Percentiles rank a stretch among this genome's conserved stretches.
phyloP scores from a whole-genome alignment of 176 grass and related monocot species.

The Carex myosuroides region DNA sequence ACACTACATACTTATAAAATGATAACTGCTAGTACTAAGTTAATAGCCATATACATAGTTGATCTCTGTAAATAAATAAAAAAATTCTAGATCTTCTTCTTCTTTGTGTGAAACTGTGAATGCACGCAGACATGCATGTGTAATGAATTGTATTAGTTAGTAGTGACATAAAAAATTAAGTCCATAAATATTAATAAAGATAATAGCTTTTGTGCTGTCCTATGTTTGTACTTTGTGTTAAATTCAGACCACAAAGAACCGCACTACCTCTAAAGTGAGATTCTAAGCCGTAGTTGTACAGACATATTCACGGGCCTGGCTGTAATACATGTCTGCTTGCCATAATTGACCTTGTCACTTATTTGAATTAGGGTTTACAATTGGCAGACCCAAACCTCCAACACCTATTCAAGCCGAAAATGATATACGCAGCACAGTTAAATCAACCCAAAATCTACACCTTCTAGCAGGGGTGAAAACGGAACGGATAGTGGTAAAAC shows the following conservation, averaged over 20 bases:
- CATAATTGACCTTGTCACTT: constrained; percentile 10
- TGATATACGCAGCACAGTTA: neutral
- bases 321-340: constrained; percentile 6
- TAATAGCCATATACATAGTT: no score
- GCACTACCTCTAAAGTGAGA: neutral
- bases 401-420: neutral
- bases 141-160: neutral
- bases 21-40: no score
- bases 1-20: no score
- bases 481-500: no score
- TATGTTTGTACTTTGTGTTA: neutral
- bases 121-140: neutral
- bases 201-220: neutral
- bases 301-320: constrained; percentile 5
- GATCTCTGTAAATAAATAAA: no score
- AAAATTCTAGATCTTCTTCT: no score
- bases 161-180: neutral
- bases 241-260: neutral
- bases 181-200: neutral
- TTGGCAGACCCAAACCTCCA: neutral
- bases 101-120: no score
- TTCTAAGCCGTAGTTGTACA: neutral
- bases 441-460: neutral
- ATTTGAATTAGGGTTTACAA: neutral
- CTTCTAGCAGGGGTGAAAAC: neutral